A percentile compares a stretch with the other conserved stretches of the same genome.
These are phyloP conservation scores for Daldinia vernicosa DNA, from an alignment of 495 filamentous ascomycete genomes.

Conservation along the genomic window DNA sequence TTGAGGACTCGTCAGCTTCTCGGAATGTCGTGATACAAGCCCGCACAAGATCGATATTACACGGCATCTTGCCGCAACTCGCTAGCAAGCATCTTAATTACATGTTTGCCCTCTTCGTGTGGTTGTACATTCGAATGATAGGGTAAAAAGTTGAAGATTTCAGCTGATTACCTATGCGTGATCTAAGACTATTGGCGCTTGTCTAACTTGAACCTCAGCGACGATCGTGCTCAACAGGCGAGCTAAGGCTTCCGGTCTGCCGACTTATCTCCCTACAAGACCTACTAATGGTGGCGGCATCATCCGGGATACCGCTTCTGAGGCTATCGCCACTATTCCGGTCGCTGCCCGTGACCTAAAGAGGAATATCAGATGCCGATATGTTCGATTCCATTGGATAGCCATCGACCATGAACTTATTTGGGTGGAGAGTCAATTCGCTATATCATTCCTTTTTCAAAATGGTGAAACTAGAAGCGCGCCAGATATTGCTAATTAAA, in stretches of 20 bases:
- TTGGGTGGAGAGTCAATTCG: background rate
- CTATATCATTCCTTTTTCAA: background rate
- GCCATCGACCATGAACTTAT: background rate
- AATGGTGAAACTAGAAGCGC: background rate
- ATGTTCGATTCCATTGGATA: background rate
- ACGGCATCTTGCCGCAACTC: conserved; percentile 18
- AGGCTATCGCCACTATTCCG: conserved; percentile 85
- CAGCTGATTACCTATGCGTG: background rate
- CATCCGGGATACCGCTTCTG: conserved; percentile 91
- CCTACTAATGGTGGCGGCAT: conserved; percentile 83
- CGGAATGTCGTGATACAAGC: conserved; percentile 15
- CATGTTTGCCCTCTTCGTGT: background rate
- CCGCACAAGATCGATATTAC: conserved; percentile 25
- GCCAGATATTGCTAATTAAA: background rate
- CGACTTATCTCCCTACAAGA: conserved; percentile 78
- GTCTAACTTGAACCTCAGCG: conserved; percentile 10
- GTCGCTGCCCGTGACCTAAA: conserved; percentile 81
- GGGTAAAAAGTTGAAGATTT: background rate
- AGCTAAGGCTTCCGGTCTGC: conserved; percentile 75
- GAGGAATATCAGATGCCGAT: background rate
- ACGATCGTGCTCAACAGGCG: conserved; percentile 95
- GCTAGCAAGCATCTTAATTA: background rate
- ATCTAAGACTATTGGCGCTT: background rate
- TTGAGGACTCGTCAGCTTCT: conserved; percentile 32
- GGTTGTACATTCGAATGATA: conserved; percentile 3